Percentiles rank a stretch among this genome's conserved stretches.
Evolutionary conservation across 2,329 filamentous ascomycete species (phyloP).

Genomic region (Scedosporium aurantiacum): DNA sequence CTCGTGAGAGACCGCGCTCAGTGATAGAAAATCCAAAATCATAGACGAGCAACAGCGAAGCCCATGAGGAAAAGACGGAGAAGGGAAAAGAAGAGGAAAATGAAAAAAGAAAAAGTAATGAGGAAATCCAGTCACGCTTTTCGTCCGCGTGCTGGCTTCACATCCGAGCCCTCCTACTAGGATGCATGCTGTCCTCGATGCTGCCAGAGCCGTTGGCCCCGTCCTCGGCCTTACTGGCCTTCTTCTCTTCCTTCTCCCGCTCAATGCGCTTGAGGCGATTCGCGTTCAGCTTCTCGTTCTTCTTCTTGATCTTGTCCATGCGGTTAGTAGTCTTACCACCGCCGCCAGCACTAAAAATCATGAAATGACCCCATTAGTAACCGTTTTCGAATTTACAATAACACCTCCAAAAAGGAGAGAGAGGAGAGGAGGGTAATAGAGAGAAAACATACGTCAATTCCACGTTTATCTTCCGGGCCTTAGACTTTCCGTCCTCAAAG

Average conservation of each 20-base stretch:
- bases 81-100: not conserved
- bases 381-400: slow-evolving; percentile 6
- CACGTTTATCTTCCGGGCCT: slow-evolving; percentile 73
- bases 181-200: slow-evolving; percentile 31
- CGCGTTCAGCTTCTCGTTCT: slow-evolving; percentile 78
- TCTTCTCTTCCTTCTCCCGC: slow-evolving; percentile 32
- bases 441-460: slow-evolving; percentile 69
- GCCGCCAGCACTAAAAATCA: slow-evolving; percentile 57
- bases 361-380: not conserved
- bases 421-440: slow-evolving; percentile 2
- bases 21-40: no score
- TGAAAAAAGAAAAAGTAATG: not conserved
- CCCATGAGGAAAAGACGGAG: not conserved
- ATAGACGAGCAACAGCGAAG: no score
- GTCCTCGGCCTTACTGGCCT: slow-evolving; percentile 18
- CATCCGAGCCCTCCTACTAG: slow-evolving; percentile 32
- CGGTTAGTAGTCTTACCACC: slow-evolving; percentile 66
- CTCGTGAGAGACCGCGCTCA: not conserved
- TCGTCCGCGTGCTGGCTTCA: not conserved
- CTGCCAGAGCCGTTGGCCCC: slow-evolving; percentile 14
- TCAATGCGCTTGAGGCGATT: slow-evolving; percentile 39
- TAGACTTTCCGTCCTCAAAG: slow-evolving; percentile 48
- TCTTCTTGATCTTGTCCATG: slow-evolving; percentile 66
- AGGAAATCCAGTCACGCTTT: not conserved
- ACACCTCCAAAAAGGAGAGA: slow-evolving; percentile 5